These are phyloP conservation scores for Backusella morwellensis DNA, from an alignment of 192 early-diverging fungal species.

Conservation along the genomic window DNA sequence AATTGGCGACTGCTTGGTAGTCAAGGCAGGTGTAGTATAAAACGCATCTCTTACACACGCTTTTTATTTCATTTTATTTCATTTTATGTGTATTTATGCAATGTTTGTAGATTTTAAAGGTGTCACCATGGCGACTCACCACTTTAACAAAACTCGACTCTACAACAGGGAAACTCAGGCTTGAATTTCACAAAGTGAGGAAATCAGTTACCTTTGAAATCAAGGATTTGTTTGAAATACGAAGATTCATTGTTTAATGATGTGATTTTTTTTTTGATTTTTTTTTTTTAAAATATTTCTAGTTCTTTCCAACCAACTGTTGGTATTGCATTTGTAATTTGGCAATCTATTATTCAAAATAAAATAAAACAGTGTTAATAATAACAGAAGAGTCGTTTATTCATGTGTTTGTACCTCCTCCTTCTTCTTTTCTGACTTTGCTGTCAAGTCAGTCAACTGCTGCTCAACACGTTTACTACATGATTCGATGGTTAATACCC, in stretches of 20 bases:
- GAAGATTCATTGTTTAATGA: not conserved
- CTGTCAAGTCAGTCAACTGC: conserved; percentile 74
- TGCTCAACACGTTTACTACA: conserved; percentile 79
- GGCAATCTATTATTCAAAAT: conserved; percentile 19
- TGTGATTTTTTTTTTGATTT: not conserved
- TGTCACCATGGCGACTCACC: not conserved
- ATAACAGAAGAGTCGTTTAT: too few relatives aligned
- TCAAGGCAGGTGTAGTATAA: not conserved
- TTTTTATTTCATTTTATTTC: not conserved
- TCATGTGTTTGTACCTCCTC: conserved; percentile 51
- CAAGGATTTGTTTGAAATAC: not conserved
- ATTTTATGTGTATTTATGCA: not conserved
- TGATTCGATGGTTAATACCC: not conserved
- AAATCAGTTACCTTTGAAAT: not conserved
- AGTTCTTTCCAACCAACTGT: conserved; percentile 15
- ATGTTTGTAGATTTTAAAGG: not conserved
- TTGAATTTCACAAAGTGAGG: not conserved
- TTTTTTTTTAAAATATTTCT: not conserved
- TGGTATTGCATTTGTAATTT: conserved; percentile 33
- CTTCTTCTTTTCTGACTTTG: conserved; percentile 85
- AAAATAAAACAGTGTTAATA: not conserved
- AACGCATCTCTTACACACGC: not conserved
- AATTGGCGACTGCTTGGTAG: not conserved
- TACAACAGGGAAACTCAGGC: not conserved
- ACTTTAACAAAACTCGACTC: not conserved